These are phyloP conservation scores for Pleurotus platypus DNA, from an alignment of 768 basidiomycete genomes.

Conservation along the genomic window DNA sequence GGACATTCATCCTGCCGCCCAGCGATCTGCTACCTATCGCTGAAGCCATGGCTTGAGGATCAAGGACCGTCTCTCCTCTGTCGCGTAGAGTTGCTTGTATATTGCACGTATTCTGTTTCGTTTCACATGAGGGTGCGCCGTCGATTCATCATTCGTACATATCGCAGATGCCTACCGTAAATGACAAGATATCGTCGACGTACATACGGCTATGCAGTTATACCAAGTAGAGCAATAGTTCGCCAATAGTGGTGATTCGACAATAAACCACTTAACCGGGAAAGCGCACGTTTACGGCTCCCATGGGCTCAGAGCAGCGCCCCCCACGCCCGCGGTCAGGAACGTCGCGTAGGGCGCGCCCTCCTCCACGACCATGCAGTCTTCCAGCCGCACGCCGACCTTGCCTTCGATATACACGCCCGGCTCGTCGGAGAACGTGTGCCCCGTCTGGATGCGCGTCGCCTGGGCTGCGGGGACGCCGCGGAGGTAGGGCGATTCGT, in stretches of 20 bases:
- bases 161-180: too few relatives aligned
- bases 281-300: conserved; percentile 23
- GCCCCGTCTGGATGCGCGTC: conserved; percentile 49
- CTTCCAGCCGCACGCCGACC: conserved; percentile 72
- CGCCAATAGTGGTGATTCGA: too few relatives aligned
- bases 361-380: conserved; percentile 69
- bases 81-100: neutral
- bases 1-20: too few relatives aligned
- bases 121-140: too few relatives aligned
- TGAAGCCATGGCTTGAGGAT: too few relatives aligned
- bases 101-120: too few relatives aligned
- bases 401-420: conserved; percentile 70
- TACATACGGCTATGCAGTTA: too few relatives aligned
- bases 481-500: conserved; percentile 78
- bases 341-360: conserved; percentile 45
- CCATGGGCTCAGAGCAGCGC: conserved; percentile 45
- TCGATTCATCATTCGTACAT: too few relatives aligned
- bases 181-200: too few relatives aligned
- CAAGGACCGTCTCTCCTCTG: neutral
- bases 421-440: conserved; percentile 83
- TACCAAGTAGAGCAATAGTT: too few relatives aligned
- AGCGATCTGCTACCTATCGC: too few relatives aligned
- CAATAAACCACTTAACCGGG: neutral
- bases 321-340: conserved; percentile 66
- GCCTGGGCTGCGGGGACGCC: conserved; percentile 51